Evolutionary conservation across 352 stramenopile genomes (phyloP), one percentile per base, ranked within the genome.

Genomic region (Globisporangium yorkense): DNA sequence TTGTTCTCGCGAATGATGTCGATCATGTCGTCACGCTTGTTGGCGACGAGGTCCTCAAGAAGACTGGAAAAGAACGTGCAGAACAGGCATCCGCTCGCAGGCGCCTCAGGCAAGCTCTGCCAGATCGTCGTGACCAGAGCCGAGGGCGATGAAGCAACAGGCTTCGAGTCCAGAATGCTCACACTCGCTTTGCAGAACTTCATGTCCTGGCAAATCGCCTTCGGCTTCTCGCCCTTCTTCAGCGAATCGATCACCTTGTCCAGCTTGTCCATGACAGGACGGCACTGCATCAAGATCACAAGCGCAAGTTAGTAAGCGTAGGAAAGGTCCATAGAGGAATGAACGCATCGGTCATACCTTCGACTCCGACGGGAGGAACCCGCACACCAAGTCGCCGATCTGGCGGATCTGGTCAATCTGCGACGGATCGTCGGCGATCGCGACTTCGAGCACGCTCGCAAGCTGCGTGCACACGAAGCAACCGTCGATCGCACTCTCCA

Each of bases 401-500:
- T 81, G 71, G 39, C 78, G 79, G 58, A 89, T 84, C 59, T 84
- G 57, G 27, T 70, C 33, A 44, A 89, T 74, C 58, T 87, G 62
- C 24, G 61, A 70, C 41, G 73, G 71, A 29, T 91, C 68, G 63
- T 86, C 56, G 44, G 67, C 67, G n/a, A 89, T 56, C 16, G 71
- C 78, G 3, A 85, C 63, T 61, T 84, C 67, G 16, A 89, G 62
- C 20, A 87, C 46, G 3, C 60, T 75, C 16, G 77, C 67, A 33
- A 88, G 56, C 72, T 89, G 71, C n/a, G 73, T 84, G 67, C 81
- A 91, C 56, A 89, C 80, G 55, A 88, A 88, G 56, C 81, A 91
- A 0, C 56, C 59, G 51, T 87, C 67, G 44, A 74, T 59, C 13
- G 71, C 66, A 6, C 57, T 33, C 44, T 66, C 50, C 56, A 84